These are phyloP conservation scores for Phlyctochytrium arcticum DNA, from an alignment of 192 early-diverging fungal species.

Conservation along the genomic window DNA sequence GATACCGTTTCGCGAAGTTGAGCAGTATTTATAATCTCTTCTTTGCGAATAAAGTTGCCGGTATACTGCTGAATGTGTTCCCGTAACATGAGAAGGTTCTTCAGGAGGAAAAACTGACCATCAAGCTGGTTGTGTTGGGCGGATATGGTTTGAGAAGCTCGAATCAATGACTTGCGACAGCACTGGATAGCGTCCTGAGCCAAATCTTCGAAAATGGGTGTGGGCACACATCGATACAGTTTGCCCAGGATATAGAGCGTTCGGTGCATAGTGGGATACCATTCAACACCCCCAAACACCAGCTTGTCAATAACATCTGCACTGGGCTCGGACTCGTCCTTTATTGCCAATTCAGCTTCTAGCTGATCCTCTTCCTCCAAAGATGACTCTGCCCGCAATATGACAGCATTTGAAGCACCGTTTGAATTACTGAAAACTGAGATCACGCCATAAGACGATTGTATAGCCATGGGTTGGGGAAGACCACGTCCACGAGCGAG, in stretches of 20 bases:
- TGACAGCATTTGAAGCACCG: constrained; percentile 6
- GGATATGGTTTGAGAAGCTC: constrained; percentile 46
- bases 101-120: constrained; percentile 78
- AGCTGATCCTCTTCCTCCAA: background rate
- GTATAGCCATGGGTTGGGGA: constrained; percentile 27
- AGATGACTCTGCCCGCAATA: background rate
- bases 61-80: constrained; percentile 79
- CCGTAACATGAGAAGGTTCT: constrained; percentile 78
- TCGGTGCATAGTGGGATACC: constrained; percentile 78
- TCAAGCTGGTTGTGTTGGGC: constrained; percentile 56
- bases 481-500: constrained; percentile 39
- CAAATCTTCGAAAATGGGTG: constrained; percentile 76
- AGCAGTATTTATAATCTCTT: constrained; percentile 64
- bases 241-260: constrained; percentile 79
- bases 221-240: constrained; percentile 69
- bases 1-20: constrained; percentile 51
- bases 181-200: constrained; percentile 77
- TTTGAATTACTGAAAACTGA: constrained; percentile 19
- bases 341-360: background rate
- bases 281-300: constrained; percentile 62
- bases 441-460: constrained; percentile 14
- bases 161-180: constrained; percentile 58
- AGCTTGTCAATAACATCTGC: constrained; percentile 32
- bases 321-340: constrained; percentile 19
- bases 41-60: constrained; percentile 67